Percentiles rank a stretch among this genome's conserved stretches.
These are phyloP conservation scores for Diplodia sapinea DNA, from an alignment of 2,329 filamentous ascomycete species.

Conservation along the genomic window DNA sequence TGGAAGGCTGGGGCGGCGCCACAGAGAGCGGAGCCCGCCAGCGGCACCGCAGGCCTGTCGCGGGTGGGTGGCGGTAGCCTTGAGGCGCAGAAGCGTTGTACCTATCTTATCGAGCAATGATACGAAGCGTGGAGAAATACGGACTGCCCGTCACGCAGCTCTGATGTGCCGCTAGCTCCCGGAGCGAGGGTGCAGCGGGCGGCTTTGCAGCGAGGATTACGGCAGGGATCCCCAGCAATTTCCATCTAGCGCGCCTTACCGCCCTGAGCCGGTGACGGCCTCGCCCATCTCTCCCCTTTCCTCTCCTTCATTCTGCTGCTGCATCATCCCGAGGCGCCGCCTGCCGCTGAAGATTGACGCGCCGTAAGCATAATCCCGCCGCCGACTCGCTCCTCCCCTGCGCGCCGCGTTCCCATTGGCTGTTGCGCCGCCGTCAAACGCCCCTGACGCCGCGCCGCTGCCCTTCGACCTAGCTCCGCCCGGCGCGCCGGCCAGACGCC, in stretches of 20 bases:
- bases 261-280: slow-evolving; percentile 1
- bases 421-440: background rate
- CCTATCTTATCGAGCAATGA: slow-evolving; percentile 29
- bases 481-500: slow-evolving; percentile 21
- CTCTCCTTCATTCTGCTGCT: slow-evolving; percentile 17
- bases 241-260: slow-evolving; percentile 18
- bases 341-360: slow-evolving; percentile 13
- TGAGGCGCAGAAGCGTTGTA: background rate
- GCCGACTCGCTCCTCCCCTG: background rate
- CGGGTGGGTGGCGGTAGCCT: background rate
- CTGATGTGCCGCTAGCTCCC: slow-evolving; percentile 27
- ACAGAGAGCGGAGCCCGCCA: background rate
- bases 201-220: slow-evolving; percentile 12
- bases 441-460: slow-evolving; percentile 28
- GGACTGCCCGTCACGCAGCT: slow-evolving; percentile 16
- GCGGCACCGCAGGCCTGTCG: background rate
- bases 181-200: slow-evolving; percentile 21
- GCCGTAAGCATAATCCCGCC: slow-evolving; percentile 7
- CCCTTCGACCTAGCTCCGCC: slow-evolving; percentile 14
- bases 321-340: background rate
- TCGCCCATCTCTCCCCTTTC: slow-evolving; percentile 24
- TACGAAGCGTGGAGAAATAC: slow-evolving; percentile 29
- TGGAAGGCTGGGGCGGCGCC: background rate
- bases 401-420: slow-evolving; percentile 17
- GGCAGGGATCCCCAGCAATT: slow-evolving; percentile 25